Percentiles rank a stretch among this genome's conserved stretches.
phyloP scores from a whole-genome alignment of 371 early-diverging fungal species.

The Mortierella polycephala region DNA sequence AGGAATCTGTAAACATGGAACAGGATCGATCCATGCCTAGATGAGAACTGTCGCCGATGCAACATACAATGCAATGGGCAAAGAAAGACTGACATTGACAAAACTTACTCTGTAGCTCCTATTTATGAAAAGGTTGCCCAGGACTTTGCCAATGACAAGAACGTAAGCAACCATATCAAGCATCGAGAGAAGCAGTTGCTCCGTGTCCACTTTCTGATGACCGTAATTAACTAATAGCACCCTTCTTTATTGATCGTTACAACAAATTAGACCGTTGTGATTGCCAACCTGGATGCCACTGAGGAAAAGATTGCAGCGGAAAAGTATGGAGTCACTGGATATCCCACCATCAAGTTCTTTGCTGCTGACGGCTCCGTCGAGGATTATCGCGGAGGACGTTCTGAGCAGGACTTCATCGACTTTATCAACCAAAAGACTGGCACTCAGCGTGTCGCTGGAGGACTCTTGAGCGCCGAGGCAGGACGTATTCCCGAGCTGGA shows the following conservation, averaged over 20 bases:
- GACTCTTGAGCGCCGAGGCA: slow-evolving; percentile 63
- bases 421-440: slow-evolving; percentile 92
- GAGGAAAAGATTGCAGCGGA: slow-evolving; percentile 62
- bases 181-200: too few relatives aligned
- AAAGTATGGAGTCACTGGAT: slow-evolving; percentile 78
- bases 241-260: neutral
- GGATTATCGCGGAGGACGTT: slow-evolving; percentile 82
- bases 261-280: slow-evolving; percentile 59
- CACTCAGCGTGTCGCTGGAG: slow-evolving; percentile 83
- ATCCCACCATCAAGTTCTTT: slow-evolving; percentile 93
- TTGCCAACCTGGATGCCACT: slow-evolving; percentile 94
- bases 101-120: slow-evolving; percentile 58
- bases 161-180: slow-evolving; percentile 23
- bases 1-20: too few relatives aligned
- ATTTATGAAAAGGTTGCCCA: slow-evolving; percentile 70
- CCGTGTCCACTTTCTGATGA: neutral
- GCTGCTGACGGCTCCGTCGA: slow-evolving; percentile 73
- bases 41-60: too few relatives aligned
- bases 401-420: slow-evolving; percentile 83
- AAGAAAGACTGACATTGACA: too few relatives aligned
- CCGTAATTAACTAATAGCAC: neutral
- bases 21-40: too few relatives aligned
- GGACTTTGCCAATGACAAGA: slow-evolving; percentile 60
- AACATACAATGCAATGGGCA: too few relatives aligned
- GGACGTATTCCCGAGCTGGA: slow-evolving; percentile 81